Evolutionary conservation across 179 eudicot genomes (phyloP).

Genomic region (Beta corolliflora): DNA sequence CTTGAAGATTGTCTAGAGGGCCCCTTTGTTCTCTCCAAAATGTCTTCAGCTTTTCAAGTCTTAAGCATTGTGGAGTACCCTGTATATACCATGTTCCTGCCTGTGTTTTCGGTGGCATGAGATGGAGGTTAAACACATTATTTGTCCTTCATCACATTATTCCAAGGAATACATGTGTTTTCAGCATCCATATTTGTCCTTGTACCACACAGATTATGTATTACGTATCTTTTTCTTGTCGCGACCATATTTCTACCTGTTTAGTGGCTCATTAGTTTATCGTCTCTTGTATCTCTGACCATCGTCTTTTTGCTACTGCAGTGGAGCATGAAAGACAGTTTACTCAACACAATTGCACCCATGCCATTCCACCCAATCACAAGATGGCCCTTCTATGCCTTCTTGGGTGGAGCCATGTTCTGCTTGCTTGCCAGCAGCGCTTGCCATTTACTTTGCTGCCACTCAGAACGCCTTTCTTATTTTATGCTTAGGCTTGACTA

Average conservation of each 20-base stretch:
- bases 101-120: not conserved
- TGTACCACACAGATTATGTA: not conserved
- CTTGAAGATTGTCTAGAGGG: not conserved
- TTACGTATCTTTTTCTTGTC: not conserved
- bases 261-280: not conserved
- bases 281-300: not conserved
- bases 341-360: slow-evolving; percentile 34
- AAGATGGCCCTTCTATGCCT: slow-evolving; percentile 54
- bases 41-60: not conserved
- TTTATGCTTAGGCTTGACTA: slow-evolving; percentile 49
- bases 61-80: not conserved
- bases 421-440: slow-evolving; percentile 50
- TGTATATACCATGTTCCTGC: not conserved
- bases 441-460: slow-evolving; percentile 48
- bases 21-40: not conserved
- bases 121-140: not conserved
- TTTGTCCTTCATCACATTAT: too few species aligned
- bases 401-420: slow-evolving; percentile 54
- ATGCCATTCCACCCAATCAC: slow-evolving; percentile 39
- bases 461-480: slow-evolving; percentile 43
- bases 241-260: not conserved
- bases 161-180: not conserved
- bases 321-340: slow-evolving; percentile 33
- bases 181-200: not conserved
- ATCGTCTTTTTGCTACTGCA: slow-evolving; percentile 3